Percentiles rank a stretch among this genome's conserved stretches.
Evolutionary conservation across 2,329 filamentous ascomycete genomes (phyloP).

Genomic region (Mariannaea elegans): DNA sequence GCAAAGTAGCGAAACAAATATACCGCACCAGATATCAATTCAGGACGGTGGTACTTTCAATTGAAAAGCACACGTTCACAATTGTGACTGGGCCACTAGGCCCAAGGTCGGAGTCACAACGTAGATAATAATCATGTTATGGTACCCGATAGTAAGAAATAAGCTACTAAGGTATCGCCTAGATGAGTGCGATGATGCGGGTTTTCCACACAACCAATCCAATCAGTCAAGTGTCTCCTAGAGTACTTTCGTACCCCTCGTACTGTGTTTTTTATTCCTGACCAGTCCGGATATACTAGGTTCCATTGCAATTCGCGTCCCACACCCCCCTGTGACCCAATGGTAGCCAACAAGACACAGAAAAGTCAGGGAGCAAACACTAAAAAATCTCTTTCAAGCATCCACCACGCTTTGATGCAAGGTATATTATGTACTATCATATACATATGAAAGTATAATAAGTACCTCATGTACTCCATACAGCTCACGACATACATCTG

Average conservation of each 20-base stretch:
- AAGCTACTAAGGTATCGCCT: not conserved
- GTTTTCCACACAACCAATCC: not conserved
- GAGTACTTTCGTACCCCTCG: too few relatives aligned
- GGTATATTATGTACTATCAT: not conserved
- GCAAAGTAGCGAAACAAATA: too few relatives aligned
- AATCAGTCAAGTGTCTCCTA: not conserved
- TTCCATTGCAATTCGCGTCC: too few relatives aligned
- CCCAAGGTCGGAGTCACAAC: too few relatives aligned
- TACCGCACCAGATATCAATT: too few relatives aligned
- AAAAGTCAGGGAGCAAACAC: slow-evolving; percentile 10
- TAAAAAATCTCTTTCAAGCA: slow-evolving; percentile 11
- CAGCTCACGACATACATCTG: too few relatives aligned
- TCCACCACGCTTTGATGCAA: slow-evolving; percentile 1
- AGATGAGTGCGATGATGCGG: too few relatives aligned
- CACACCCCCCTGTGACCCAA: slow-evolving; percentile 13
- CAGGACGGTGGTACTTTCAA: too few relatives aligned
- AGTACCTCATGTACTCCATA: slow-evolving; percentile 14
- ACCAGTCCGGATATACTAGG: not conserved
- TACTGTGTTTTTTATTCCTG: not conserved
- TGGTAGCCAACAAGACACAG: slow-evolving; percentile 1
- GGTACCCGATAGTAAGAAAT: not conserved
- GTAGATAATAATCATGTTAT: too few relatives aligned
- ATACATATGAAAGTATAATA: too few relatives aligned
- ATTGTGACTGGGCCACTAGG: too few relatives aligned
- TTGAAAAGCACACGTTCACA: too few relatives aligned